Evolutionary conservation across 192 early-diverging fungal species (phyloP), one percentile per base, ranked within the genome.

Genomic region (Glomus cerebriforme): DNA sequence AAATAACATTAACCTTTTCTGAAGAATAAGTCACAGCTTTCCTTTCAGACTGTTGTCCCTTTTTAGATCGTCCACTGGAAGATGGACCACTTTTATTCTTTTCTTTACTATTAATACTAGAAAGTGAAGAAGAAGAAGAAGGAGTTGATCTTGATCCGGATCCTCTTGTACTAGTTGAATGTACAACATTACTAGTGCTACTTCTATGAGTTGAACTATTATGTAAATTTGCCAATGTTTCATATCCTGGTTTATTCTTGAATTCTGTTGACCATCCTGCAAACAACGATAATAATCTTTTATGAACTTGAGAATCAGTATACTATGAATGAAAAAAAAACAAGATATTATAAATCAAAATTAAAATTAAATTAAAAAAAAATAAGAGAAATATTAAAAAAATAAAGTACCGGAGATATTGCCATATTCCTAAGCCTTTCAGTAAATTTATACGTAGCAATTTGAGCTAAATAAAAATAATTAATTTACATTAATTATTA

Each of bases 221-320:
- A 35, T 74, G 32, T 74, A 74, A 37, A 37, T 37, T 13, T 59
- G 73, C 17, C 35, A 74, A n/a, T 10, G 31, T 22, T 15, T 32
- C n/a, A 54, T 59, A 59, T 22, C 54, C 39, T 31, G 73, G 58
- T 74, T 59, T 26, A 35, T 35, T 60, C 27, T 74, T 74, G 15
- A 59, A 74, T 35, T 74, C 31, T 32, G 15, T 59, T 31, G 47
- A 60, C 73, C 73, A 74, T 37, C 60, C 54, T 35, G 58, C 26
- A 24, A 74, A 59, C 26, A 74, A 32, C 15, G 24, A n/a, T 34
- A 74, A 59, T n/a, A 74, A 60, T 59, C 34, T 74, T 59, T 74
- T 74, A 35, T 60, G 54, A 35, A 74, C 73, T 74, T 35, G n/a
- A 32, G 47, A 19, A 43, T 74, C 73, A n/a, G 73, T 74, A 19